These are phyloP conservation scores for Blastobotrys ciferrii DNA, from an alignment of 1,139 yeast species.

Conservation along the genomic window DNA sequence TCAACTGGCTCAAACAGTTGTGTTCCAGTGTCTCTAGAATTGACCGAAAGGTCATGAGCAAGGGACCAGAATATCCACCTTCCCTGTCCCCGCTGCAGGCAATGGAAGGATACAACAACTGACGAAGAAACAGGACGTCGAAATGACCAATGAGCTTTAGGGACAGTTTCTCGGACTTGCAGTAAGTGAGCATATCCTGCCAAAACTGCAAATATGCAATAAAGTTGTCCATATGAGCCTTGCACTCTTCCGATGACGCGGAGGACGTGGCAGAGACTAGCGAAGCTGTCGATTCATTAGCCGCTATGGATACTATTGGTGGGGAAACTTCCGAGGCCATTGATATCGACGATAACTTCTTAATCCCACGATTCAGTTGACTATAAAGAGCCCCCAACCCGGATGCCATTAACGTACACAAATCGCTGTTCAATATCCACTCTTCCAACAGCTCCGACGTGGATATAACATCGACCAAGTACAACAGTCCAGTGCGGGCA, in stretches of 20 bases:
- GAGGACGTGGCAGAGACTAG: background rate
- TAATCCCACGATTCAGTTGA: conserved; percentile 22
- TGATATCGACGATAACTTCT: conserved; percentile 6
- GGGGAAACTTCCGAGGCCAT: conserved; percentile 10
- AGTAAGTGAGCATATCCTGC: conserved; percentile 32
- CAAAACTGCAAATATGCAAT: conserved; percentile 32
- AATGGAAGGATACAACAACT: conserved; percentile 32
- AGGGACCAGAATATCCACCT: conserved; percentile 23
- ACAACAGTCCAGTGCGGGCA: conserved; percentile 34
- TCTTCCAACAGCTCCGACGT: conserved; percentile 25
- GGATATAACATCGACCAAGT: conserved; percentile 30
- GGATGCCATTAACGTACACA: conserved; percentile 34
- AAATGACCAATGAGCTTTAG: conserved; percentile 29
- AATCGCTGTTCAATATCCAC: conserved; percentile 33
- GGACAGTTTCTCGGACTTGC: conserved; percentile 23
- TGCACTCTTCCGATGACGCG: background rate
- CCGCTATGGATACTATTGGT: conserved; percentile 14
- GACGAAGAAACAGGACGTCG: conserved; percentile 32
- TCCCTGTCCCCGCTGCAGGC: conserved; percentile 26
- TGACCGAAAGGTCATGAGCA: conserved; percentile 20
- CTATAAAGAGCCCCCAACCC: conserved; percentile 36
- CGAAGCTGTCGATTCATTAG: background rate
- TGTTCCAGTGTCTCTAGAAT: conserved; percentile 30
- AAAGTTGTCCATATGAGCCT: conserved; percentile 23
- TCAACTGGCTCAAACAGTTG: conserved; percentile 26